Base-by-base conservation (phyloP, 2,329 filamentous ascomycete species). In the Pyrenophora teres region DNA sequence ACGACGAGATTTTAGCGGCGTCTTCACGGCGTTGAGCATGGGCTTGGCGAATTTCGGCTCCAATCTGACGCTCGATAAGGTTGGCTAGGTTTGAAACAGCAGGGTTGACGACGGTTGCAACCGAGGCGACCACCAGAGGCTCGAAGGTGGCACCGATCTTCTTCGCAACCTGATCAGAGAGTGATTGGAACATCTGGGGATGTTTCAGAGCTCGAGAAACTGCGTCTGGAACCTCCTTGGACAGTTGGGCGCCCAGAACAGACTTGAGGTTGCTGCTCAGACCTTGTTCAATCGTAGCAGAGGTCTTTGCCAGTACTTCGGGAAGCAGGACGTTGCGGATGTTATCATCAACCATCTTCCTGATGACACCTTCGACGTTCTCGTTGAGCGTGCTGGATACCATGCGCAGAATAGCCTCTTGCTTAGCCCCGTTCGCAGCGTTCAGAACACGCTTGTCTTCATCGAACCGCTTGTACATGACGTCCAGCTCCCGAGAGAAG, bases 251-350 rank as follows among this genome's bases (percentile, higher is more conserved):
- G n/a, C 84, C 80, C 33, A 95, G 74, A 45, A 88, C 82, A 41
- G 84, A 81, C 59, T 84, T 83, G 48, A 97, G 76, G 54, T 85
- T 85, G 57, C 83, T 81, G 49, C 84, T 82, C 19, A 97, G 79
- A 68, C 90, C 86, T 56, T 88, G 87, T 47, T 87, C 83, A 23
- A 96, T 80, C 4, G 87, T 82, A 55, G 85, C 83, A 38, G 84
- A 81, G 12, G 89, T 85, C 36, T 87, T 80, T 44, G 86, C 82
- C 35, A 86, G 83, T 50, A 97, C 78, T 27, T 86, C 80, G 9
- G 94, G 93, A 45, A 96, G 79, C 38, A 97, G 84, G 12, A 86
- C 81, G 48, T 86, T 81, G 55, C 90, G 83, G 59, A 96, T 90
- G 71, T 89, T 88, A 40, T 86, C 82, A 40, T 85, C 83, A 43